Conservation (phyloP, 768 basidiomycete genomes). For the Favolaschia claudopus region DNA sequence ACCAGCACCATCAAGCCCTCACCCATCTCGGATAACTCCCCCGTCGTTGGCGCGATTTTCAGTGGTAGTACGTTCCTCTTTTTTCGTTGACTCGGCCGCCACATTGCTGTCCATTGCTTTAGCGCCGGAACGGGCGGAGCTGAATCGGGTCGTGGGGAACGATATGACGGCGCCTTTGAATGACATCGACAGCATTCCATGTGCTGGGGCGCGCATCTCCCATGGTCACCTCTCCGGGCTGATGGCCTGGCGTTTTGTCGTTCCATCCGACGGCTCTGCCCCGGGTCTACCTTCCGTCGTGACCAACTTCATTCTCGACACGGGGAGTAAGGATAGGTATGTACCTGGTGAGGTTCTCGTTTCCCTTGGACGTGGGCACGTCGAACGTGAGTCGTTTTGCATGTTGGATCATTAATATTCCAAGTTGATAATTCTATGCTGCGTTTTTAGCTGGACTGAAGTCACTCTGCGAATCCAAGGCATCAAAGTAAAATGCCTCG, state of each 20-base stretch:
- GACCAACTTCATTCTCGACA: constrained; percentile 37
- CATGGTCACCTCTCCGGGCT: constrained; percentile 31
- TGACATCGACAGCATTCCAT: constrained; percentile 32
- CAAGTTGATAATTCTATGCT: background rate
- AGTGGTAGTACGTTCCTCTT: background rate
- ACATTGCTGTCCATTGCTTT: background rate
- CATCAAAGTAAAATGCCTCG: constrained; percentile 28
- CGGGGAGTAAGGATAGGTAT: constrained; percentile 24
- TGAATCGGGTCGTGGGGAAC: constrained; percentile 30
- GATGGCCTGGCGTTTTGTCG: constrained; percentile 36
- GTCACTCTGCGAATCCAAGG: constrained; percentile 31
- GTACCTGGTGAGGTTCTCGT: constrained; percentile 27
- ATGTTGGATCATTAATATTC: background rate
- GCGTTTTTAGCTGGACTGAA: constrained; percentile 14
- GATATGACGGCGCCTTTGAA: constrained; percentile 29
- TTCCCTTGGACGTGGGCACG: constrained; percentile 25
- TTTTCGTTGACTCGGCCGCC: background rate
- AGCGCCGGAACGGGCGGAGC: constrained; percentile 26
- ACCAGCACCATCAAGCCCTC: constrained; percentile 10
- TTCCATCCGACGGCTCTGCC: constrained; percentile 16
- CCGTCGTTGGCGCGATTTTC: background rate
- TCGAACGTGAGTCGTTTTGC: constrained; percentile 12
- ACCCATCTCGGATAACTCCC: background rate
- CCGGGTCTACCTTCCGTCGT: constrained; percentile 14
- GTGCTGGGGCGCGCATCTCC: constrained; percentile 35